Evolutionary conservation across 805 yeast species (phyloP), one percentile per base, ranked within the genome.

Genomic region (Sungouiozyma intestinalis): DNA sequence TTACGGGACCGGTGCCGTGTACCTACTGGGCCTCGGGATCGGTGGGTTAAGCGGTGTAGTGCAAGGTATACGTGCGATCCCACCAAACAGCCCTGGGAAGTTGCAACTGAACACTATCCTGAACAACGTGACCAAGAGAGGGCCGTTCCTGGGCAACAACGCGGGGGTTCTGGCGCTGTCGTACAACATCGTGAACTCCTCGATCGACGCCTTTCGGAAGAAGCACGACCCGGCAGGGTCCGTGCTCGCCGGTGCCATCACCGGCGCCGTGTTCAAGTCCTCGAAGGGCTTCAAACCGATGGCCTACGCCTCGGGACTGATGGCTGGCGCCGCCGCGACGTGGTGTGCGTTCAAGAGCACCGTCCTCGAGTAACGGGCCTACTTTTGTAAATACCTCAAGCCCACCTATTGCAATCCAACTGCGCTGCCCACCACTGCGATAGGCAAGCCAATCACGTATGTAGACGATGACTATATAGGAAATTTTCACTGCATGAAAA

Each of bases 1-100:
- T 74, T 92, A 92, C 65, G 98, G 98, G 53, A 83, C 97, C 9
- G 98, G 98, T 65, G 79, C 95, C 5, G 86, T 87, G 40, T 92
- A 92, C 61, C 72, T 92, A 51, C 53, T 83, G 27, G 94, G 95
- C 35, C 72, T 92, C 50, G 94, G 94, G 31, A 46, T 77, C 36
- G 98, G 98, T 65, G 98, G 98, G 46, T 66, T 79, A 13, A 81
- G 78, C 55, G 98, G 98, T 46, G 67, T 88, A 47, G 75, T 77
- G 46, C 96, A 90, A 64, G 97, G 98, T 48, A 56, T 92, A 43
- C 73, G 73, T 47, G 77, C 78, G 60, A 71, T 92, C 42, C 92
- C 94, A 35, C 74, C 79, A 36, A 72, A 76, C 46, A 77, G 88
- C 27, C 78, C 95, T 11, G 78, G 84, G 42, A 85, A 82, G 62